A percentile compares a stretch with the other conserved stretches of the same genome.
Evolutionary conservation across 495 filamentous ascomycete species (phyloP).

Genomic region (Xylaria longipes): DNA sequence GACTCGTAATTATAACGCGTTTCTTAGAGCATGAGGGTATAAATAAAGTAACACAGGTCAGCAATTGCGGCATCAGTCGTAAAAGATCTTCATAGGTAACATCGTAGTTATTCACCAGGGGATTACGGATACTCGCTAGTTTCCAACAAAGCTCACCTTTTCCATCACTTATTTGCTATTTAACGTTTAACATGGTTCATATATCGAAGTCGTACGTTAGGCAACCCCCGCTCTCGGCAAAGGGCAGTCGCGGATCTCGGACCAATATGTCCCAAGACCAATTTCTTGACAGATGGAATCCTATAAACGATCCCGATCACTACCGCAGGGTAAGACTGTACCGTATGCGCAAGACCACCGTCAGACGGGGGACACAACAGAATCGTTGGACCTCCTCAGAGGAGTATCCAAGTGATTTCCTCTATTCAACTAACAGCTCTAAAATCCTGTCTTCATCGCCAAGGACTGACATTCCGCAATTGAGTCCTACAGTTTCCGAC

Average conservation of each 20-base stretch:
- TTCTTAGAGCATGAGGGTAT: background rate
- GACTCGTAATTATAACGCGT: background rate
- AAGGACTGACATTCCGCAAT: background rate
- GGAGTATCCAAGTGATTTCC: background rate
- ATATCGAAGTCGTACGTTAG: background rate
- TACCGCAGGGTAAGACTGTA: constrained; percentile 2
- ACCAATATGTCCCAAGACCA: background rate
- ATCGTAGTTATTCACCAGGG: background rate
- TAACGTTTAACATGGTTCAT: background rate
- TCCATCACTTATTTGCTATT: background rate
- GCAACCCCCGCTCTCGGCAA: background rate
- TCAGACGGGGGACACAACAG: background rate
- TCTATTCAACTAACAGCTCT: too few relatives aligned
- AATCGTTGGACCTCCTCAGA: background rate
- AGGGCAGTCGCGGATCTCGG: background rate
- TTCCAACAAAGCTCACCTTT: background rate
- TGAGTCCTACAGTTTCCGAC: constrained; percentile 7
- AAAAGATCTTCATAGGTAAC: background rate
- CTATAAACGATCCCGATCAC: background rate
- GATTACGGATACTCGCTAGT: background rate
- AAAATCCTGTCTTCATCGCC: background rate
- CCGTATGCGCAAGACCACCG: background rate
- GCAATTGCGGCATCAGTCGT: background rate
- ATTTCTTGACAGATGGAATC: constrained; percentile 9
- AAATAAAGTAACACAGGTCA: background rate